These are phyloP conservation scores for Pholiota microspora DNA, from an alignment of 768 basidiomycete genomes.

Conservation along the genomic window DNA sequence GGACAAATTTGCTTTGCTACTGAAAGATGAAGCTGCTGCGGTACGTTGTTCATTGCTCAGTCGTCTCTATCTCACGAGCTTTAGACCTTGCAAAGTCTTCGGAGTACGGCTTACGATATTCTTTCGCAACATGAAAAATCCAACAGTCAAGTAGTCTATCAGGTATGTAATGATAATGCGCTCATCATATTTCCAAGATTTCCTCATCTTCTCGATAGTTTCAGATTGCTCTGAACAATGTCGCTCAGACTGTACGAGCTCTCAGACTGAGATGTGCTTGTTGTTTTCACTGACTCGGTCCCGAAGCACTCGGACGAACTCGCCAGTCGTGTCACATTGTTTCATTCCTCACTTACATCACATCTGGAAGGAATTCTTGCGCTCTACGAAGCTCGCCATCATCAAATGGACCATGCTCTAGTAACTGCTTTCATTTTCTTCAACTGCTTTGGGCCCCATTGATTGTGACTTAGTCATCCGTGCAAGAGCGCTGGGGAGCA, in stretches of 20 bases:
- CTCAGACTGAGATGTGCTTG: background rate
- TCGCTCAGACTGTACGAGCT: slow-evolving; percentile 5
- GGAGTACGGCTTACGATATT: background rate
- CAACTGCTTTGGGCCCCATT: background rate
- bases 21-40: slow-evolving; percentile 2
- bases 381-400: slow-evolving; percentile 6
- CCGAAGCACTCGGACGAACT: slow-evolving; percentile 14
- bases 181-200: background rate
- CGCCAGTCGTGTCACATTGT: background rate
- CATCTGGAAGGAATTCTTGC: slow-evolving; percentile 12
- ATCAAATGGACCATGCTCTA: slow-evolving; percentile 6
- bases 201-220: slow-evolving; percentile 3
- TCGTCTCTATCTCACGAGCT: background rate
- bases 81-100: slow-evolving; percentile 8
- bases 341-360: slow-evolving; percentile 3
- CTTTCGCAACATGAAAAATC: background rate
- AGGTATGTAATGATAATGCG: background rate
- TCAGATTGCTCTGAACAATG: slow-evolving; percentile 2
- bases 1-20: background rate
- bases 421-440: slow-evolving; percentile 4
- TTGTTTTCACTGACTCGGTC: background rate
- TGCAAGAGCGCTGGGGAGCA: slow-evolving; percentile 13
- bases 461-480: slow-evolving; percentile 20
- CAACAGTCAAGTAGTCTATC: background rate
- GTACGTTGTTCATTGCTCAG: background rate